Conservation (phyloP, 768 basidiomycete genomes). For the Phylloporus sp. region DNA sequence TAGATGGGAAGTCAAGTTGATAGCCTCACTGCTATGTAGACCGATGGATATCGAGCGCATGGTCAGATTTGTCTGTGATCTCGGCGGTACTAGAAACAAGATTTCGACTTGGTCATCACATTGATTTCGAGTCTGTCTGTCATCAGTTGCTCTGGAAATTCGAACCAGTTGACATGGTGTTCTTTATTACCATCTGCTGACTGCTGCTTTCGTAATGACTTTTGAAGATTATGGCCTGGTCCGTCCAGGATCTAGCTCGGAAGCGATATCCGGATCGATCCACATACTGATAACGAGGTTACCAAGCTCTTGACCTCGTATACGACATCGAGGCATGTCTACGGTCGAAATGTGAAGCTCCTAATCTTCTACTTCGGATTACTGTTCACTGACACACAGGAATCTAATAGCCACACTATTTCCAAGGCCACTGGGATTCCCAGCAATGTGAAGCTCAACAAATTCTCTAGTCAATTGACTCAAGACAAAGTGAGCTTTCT, state of each 20-base stretch:
- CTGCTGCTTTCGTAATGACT: neutral
- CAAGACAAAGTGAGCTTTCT: constrained; percentile 64
- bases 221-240: neutral
- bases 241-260: neutral
- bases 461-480: constrained; percentile 67
- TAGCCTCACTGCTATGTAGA: neutral
- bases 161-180: neutral
- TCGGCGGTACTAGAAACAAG: neutral
- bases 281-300: neutral
- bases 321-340: constrained; percentile 39
- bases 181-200: no score
- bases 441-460: constrained; percentile 58
- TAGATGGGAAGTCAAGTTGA: constrained; percentile 31
- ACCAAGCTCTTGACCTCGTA: neutral
- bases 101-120: neutral
- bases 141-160: neutral
- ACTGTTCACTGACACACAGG: constrained; percentile 1
- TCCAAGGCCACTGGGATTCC: constrained; percentile 20
- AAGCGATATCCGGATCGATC: neutral
- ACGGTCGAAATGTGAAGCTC: constrained; percentile 57
- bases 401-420: constrained; percentile 16
- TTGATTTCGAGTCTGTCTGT: neutral
- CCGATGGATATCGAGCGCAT: neutral
- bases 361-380: neutral
- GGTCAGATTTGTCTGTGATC: neutral